These are phyloP conservation scores for Microdochium trichocladiopsis DNA, from an alignment of 2,329 filamentous ascomycete genomes.

Conservation along the genomic window DNA sequence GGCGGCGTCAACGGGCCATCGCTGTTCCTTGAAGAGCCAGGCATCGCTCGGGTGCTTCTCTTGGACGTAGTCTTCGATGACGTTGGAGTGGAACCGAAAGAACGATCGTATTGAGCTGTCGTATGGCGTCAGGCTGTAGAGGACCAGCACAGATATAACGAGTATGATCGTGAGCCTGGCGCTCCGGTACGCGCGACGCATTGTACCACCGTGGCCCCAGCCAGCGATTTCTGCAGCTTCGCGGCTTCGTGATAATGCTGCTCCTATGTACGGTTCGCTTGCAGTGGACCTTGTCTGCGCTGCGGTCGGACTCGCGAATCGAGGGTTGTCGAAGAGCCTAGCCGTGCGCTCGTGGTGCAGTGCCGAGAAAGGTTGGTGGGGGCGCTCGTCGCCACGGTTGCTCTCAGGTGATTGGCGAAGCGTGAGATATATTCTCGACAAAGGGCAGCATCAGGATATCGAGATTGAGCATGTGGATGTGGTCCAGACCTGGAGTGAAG, in stretches of 20 bases:
- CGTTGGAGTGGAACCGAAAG: conserved; percentile 19
- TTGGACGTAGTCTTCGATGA: conserved; percentile 19
- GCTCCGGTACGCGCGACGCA: background rate
- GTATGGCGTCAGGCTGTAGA: conserved; percentile 19
- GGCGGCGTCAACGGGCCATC: conserved; percentile 34
- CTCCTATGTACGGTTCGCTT: too few relatives aligned
- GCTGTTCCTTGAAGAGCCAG: conserved; percentile 31
- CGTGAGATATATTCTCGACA: too few relatives aligned
- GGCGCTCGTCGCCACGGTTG: background rate
- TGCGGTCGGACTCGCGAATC: too few relatives aligned
- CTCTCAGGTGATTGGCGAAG: background rate
- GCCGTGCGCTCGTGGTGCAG: background rate
- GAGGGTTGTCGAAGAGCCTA: too few relatives aligned
- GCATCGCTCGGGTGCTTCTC: conserved; percentile 25
- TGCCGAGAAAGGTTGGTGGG: too few relatives aligned
- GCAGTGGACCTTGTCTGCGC: too few relatives aligned
- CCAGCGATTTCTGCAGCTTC: too few relatives aligned
- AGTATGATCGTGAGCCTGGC: background rate
- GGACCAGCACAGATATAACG: conserved; percentile 11
- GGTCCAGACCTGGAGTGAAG: too few relatives aligned
- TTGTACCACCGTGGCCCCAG: background rate
- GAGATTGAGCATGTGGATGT: background rate
- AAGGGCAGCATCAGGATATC: too few relatives aligned
- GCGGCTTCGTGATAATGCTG: too few relatives aligned
- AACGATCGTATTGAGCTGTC: conserved; percentile 18